Conservation (phyloP, 768 basidiomycete species). For the Jaapia argillacea region DNA sequence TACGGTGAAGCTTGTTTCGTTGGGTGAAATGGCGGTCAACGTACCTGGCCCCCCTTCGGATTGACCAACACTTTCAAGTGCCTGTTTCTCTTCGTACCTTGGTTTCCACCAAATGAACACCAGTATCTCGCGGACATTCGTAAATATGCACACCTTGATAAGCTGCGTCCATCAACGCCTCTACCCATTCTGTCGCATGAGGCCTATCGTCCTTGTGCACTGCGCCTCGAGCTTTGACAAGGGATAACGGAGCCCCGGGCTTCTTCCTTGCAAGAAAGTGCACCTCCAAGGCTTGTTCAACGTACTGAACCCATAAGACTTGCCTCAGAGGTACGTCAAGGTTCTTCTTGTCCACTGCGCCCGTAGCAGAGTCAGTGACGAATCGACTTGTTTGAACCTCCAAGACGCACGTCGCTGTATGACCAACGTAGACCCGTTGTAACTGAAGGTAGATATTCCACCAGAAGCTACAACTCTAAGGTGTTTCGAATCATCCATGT, state of each 20-base stretch:
- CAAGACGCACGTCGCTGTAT: too few relatives aligned
- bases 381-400: too few relatives aligned
- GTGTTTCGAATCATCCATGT: too few relatives aligned
- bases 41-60: constrained; percentile 68
- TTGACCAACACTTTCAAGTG: constrained; percentile 67
- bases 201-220: constrained; percentile 24
- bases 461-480: too few relatives aligned
- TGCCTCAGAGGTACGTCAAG: constrained; percentile 32
- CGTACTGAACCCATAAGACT: constrained; percentile 42
- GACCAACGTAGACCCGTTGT: too few relatives aligned
- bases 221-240: constrained; percentile 35
- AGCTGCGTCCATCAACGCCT: constrained; percentile 40
- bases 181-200: constrained; percentile 39
- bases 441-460: too few relatives aligned
- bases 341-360: constrained; percentile 3
- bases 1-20: constrained; percentile 3
- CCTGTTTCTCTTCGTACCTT: constrained; percentile 45
- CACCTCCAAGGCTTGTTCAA: constrained; percentile 30
- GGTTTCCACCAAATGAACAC: too few relatives aligned
- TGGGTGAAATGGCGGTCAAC: constrained; percentile 15
- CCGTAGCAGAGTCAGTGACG: too few relatives aligned
- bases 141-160: constrained; percentile 44
- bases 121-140: too few relatives aligned
- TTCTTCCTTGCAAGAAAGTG: constrained; percentile 40
- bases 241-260: constrained; percentile 25